Percentiles rank a stretch among this genome's conserved stretches.
These are phyloP conservation scores for Knoxia roxburghii DNA, from an alignment of 257 asterid genomes.

Conservation along the genomic window DNA sequence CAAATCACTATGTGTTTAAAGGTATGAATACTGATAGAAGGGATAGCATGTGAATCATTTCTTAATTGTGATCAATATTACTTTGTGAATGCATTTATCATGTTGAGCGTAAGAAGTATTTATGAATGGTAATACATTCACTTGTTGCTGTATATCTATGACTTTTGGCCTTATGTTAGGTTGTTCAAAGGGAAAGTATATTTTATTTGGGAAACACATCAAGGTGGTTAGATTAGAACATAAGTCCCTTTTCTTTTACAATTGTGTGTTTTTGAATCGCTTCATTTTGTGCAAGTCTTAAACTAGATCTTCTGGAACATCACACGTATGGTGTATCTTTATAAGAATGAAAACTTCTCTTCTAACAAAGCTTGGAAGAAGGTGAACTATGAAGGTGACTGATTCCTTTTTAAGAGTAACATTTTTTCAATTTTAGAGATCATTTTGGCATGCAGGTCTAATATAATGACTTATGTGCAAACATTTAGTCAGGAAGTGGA, in stretches of 20 bases:
- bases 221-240: too few species aligned
- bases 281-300: background rate
- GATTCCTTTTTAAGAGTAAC: too few species aligned
- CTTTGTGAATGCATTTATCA: background rate
- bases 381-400: background rate
- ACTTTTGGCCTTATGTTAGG: constrained; percentile 35
- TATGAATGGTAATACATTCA: too few species aligned
- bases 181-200: constrained; percentile 58
- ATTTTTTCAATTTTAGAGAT: too few species aligned
- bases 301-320: background rate
- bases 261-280: too few species aligned
- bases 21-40: background rate
- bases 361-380: background rate
- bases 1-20: background rate
- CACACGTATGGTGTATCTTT: background rate
- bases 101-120: background rate
- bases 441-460: background rate
- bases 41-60: background rate
- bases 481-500: too few species aligned
- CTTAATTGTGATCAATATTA: background rate
- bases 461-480: background rate
- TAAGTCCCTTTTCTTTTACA: too few species aligned
- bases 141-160: background rate
- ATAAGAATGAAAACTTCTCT: background rate
- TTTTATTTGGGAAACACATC: background rate